These are phyloP conservation scores for Cladophialophora carrionii DNA, from an alignment of 2,329 filamentous ascomycete genomes.

Conservation along the genomic window DNA sequence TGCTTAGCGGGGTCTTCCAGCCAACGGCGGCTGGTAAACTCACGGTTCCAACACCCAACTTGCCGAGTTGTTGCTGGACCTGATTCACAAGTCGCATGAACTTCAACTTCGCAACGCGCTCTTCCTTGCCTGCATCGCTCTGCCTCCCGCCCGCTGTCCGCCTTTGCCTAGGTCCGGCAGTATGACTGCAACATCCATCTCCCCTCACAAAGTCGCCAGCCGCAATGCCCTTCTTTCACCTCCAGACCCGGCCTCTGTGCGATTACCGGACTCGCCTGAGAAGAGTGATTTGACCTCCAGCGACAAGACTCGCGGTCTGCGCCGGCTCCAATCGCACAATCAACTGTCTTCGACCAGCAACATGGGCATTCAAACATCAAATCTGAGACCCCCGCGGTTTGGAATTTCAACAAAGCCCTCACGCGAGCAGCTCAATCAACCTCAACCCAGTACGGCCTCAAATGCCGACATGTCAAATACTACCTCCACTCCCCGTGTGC, in stretches of 20 bases:
- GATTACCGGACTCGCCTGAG: constrained; percentile 35
- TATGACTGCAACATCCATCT: constrained; percentile 29
- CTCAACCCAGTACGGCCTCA: constrained; percentile 54
- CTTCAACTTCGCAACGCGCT: constrained; percentile 19
- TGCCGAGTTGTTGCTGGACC: constrained; percentile 7
- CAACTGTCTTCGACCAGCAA: constrained; percentile 57
- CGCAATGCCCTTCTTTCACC: constrained; percentile 29
- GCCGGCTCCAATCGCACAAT: constrained; percentile 76
- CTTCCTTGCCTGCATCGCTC: constrained; percentile 18
- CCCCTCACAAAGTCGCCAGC: constrained; percentile 34
- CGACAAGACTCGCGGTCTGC: constrained; percentile 67
- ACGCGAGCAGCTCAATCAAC: constrained; percentile 43
- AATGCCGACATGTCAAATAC: constrained; percentile 39
- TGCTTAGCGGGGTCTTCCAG: constrained; percentile 14
- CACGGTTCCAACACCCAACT: constrained; percentile 22
- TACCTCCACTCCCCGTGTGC: constrained; percentile 45
- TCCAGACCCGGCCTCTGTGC: constrained; percentile 29
- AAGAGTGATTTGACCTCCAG: constrained; percentile 58
- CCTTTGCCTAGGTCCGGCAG: constrained; percentile 9
- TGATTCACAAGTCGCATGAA: constrained; percentile 13
- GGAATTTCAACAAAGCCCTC: constrained; percentile 27
- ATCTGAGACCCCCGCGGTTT: constrained; percentile 25
- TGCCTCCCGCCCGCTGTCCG: constrained; percentile 9
- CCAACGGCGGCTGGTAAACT: constrained; percentile 19
- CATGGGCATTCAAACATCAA: constrained; percentile 44